Conservation (phyloP, 371 early-diverging fungal species). For the Mortierella sp. region DNA sequence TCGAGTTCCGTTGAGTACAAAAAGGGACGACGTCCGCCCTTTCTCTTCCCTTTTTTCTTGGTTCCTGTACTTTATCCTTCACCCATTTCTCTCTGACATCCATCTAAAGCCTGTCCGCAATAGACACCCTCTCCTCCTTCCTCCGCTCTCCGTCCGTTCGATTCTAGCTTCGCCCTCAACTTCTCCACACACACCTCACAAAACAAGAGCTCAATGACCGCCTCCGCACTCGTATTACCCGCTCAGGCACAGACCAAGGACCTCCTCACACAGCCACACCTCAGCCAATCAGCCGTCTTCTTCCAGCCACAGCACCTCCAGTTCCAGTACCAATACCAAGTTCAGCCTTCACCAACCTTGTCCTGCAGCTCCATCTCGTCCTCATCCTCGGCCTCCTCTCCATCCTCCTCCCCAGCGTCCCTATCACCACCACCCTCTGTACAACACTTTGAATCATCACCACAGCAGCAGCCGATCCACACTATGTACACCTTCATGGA, state of each 20-base stretch:
- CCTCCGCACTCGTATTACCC: conserved; percentile 46
- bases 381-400: conserved; percentile 28
- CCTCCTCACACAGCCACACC: conserved; percentile 32
- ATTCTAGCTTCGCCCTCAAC: background rate
- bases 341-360: conserved; percentile 4
- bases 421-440: no score
- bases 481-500: no score
- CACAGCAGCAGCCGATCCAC: conserved; percentile 20
- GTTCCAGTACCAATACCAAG: conserved; percentile 5
- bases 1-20: conserved; percentile 5
- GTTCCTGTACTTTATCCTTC: background rate
- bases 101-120: no score
- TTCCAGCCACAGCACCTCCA: no score
- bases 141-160: background rate
- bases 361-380: conserved; percentile 27
- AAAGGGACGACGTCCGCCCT: conserved; percentile 2
- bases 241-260: conserved; percentile 54
- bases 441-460: conserved; percentile 7
- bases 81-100: background rate
- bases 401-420: conserved; percentile 21
- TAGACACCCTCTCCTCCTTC: background rate
- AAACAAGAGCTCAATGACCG: conserved; percentile 34
- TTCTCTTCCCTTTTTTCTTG: conserved; percentile 2
- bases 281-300: conserved; percentile 12
- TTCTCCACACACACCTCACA: background rate